Base-by-base conservation (phyloP, 306 rosid genomes). In the Quercus ilex region DNA sequence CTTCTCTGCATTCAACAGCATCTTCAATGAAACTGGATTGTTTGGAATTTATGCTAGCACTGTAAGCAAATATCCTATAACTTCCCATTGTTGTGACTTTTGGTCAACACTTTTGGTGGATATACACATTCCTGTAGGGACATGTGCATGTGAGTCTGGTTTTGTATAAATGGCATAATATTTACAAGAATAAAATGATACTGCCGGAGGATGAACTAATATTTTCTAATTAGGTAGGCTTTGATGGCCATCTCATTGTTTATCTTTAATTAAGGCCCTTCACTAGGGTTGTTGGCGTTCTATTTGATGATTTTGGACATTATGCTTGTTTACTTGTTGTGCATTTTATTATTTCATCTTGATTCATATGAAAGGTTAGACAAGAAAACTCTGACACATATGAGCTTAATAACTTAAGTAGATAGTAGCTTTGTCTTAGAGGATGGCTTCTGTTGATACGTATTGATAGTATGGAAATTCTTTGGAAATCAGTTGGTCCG, bases 1-100 rank as follows among this genome's bases (percentile, higher is more conserved):
- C 51, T 92, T 92, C 76, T 90, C 97, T 75, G 98, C 98, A 70
- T 94, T 94, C 90, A 94, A 90, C 91, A 94, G 96, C 82, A 89
- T 94, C 89, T 92, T 92, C 89, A 94, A 94, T 72, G 85, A 89
- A 71, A 89, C 98, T 59, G 96, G 98, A 79, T 65, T 94, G 59
- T 94, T 94, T 77, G 98, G 97, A 74, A 90, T 94, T 82, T 92
- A 86, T 60, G 94, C 91, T 28, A 88, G 93, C 92, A 87, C 97
- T 71, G 97, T 94, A 92, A 89, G 26, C 75, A 68, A 75, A 30
- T 7, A 4, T 58, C 5, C 60, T 59, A 46, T 26, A 18, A 18
- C 46, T 76, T 75, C 23, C 46, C 14, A 1, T 17, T 6, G 19
- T 65, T 65, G 23, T 35, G 51, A 41, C 46, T 41, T 41, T 41